Conservation (phyloP, 441 rosid genomes). For the Populus hybrid region DNA sequence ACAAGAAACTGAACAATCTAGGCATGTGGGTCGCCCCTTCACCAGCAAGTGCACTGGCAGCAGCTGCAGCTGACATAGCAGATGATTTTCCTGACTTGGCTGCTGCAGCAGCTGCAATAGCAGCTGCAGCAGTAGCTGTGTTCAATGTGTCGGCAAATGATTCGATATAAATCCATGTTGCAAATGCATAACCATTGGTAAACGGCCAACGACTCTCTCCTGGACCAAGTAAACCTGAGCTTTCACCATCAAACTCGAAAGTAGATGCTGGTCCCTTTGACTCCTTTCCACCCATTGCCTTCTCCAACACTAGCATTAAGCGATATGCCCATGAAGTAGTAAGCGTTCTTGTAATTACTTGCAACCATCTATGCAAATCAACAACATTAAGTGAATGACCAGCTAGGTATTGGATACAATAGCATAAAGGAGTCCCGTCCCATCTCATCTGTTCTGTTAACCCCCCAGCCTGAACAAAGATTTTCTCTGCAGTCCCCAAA, state of each 20-base stretch:
- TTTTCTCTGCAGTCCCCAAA: constrained; percentile 78
- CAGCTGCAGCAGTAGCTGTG: constrained; percentile 97
- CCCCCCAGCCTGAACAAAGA: constrained; percentile 63
- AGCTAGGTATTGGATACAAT: constrained; percentile 82
- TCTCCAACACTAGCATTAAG: constrained; percentile 82
- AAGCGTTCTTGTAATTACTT: constrained; percentile 60
- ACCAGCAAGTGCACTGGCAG: constrained; percentile 99
- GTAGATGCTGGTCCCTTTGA: constrained; percentile 91
- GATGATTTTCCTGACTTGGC: constrained; percentile 99
- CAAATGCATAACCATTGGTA: constrained; percentile 89
- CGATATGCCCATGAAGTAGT: constrained; percentile 65
- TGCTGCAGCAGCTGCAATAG: constrained; percentile 98
- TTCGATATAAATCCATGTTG: constrained; percentile 98
- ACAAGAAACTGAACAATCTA: constrained; percentile 92
- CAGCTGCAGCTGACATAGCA: constrained; percentile 99
- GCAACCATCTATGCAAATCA: constrained; percentile 84
- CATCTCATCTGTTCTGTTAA: constrained; percentile 47
- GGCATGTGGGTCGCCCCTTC: constrained; percentile 99
- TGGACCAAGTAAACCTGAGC: constrained; percentile 99
- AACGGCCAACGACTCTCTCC: constrained; percentile 99
- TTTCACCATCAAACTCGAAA: constrained; percentile 99
- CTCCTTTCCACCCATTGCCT: constrained; percentile 94
- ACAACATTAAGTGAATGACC: constrained; percentile 86
- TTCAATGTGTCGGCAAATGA: constrained; percentile 98
- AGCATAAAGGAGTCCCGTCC: constrained; percentile 75